A percentile compares a stretch with the other conserved stretches of the same genome.
phyloP scores from a whole-genome alignment of 2,329 filamentous ascomycete genomes.

The Cordyceps fumosorosea region DNA sequence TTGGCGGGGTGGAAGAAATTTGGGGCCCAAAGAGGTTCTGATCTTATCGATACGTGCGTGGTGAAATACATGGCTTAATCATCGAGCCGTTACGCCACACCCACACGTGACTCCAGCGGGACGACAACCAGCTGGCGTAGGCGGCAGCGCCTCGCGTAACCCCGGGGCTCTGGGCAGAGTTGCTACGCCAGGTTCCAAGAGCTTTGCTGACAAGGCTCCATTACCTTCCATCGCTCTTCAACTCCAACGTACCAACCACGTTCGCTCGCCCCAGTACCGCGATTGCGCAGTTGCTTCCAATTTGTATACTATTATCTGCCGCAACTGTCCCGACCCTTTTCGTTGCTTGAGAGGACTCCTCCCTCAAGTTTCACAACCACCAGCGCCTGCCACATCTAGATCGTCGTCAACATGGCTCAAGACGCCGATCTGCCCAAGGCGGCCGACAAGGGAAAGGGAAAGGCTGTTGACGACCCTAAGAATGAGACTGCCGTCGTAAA shows the following conservation, averaged over 20 bases:
- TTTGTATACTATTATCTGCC: not conserved
- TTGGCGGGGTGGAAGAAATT: slow-evolving; percentile 21
- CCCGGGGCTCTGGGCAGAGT: slow-evolving; percentile 24
- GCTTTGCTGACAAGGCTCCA: slow-evolving; percentile 33
- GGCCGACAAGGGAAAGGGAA: slow-evolving; percentile 94
- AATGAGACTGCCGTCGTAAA: slow-evolving; percentile 64
- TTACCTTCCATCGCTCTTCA: slow-evolving; percentile 29
- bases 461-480: slow-evolving; percentile 66
- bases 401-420: slow-evolving; percentile 70
- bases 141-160: slow-evolving; percentile 42
- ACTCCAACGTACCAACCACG: not conserved
- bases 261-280: not conserved
- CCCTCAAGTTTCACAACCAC: not conserved
- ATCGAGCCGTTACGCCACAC: not conserved
- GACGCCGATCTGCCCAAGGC: slow-evolving; percentile 80
- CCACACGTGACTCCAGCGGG: slow-evolving; percentile 28
- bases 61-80: slow-evolving; percentile 12
- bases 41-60: slow-evolving; percentile 16
- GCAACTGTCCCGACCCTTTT: not conserved
- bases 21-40: slow-evolving; percentile 21
- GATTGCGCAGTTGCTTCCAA: not conserved
- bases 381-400: slow-evolving; percentile 17
- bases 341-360: not conserved
- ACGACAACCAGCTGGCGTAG: slow-evolving; percentile 23
- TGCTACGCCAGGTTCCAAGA: slow-evolving; percentile 20